Percentiles rank a stretch among this genome's conserved stretches.
These are phyloP conservation scores for Takashimella tepidaria DNA, from an alignment of 1,284 basidiomycete genomes.

Conservation along the genomic window DNA sequence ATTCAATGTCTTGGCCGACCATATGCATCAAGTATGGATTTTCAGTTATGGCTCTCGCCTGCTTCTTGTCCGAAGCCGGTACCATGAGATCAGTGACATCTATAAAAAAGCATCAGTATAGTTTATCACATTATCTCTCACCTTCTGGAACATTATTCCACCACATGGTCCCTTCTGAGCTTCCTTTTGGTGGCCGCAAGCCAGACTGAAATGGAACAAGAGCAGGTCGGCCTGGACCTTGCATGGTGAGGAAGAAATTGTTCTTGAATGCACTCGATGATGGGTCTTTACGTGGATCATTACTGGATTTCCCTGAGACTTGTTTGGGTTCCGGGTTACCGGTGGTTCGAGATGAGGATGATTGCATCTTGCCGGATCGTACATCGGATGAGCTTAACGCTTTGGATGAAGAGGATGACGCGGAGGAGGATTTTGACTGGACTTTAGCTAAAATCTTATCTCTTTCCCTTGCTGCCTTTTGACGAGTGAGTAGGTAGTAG, in stretches of 20 bases:
- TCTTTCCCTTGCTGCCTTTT: constrained; percentile 26
- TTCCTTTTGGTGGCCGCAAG: constrained; percentile 28
- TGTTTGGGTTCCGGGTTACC: constrained; percentile 30
- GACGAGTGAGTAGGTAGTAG: constrained; percentile 29
- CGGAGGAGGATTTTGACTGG: constrained; percentile 9
- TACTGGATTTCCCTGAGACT: constrained; percentile 21
- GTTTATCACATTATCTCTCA: constrained; percentile 9
- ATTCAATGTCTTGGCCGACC: constrained; percentile 30
- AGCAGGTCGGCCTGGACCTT: constrained; percentile 37
- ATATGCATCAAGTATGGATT: constrained; percentile 32
- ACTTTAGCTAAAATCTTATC: constrained; percentile 21
- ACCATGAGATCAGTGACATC: constrained; percentile 36
- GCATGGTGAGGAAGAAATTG: constrained; percentile 42
- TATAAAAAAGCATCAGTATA: constrained; percentile 3
- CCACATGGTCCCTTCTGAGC: constrained; percentile 34
- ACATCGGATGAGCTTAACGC: constrained; percentile 26
- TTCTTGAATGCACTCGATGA: constrained; percentile 24
- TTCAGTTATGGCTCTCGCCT: constrained; percentile 25
- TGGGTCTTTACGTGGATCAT: constrained; percentile 27
- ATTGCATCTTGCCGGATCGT: constrained; percentile 17
- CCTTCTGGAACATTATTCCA: constrained; percentile 41
- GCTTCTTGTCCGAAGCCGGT: constrained; percentile 29
- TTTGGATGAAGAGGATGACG: constrained; percentile 14
- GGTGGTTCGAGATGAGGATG: constrained; percentile 12
- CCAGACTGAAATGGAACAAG: constrained; percentile 40